These are phyloP conservation scores for Nidularia sp. DNA, from an alignment of 768 basidiomycete genomes.

Conservation along the genomic window DNA sequence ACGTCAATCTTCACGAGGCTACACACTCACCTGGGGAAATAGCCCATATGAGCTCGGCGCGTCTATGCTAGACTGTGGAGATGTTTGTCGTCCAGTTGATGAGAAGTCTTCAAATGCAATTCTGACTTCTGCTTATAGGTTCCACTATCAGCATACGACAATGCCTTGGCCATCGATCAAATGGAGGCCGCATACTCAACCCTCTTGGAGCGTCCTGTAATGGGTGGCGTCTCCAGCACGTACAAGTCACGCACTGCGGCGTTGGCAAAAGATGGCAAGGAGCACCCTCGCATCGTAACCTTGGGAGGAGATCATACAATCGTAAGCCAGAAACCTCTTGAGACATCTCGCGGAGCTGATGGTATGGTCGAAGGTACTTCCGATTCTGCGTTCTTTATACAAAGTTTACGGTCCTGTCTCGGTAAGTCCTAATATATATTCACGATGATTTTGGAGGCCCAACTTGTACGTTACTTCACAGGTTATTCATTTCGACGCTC, in stretches of 20 bases:
- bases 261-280: conserved; percentile 48
- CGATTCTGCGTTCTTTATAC: conserved; percentile 63
- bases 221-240: background rate
- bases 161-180: conserved; percentile 59
- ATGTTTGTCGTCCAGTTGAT: conserved; percentile 30
- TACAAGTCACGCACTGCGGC: conserved; percentile 17
- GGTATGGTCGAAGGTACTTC: conserved; percentile 35
- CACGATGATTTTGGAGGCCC: background rate
- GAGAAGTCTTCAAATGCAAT: too few species aligned
- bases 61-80: conserved; percentile 62
- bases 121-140: conserved; percentile 8
- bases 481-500: conserved; percentile 63
- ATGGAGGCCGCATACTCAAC: conserved; percentile 65
- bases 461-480: background rate
- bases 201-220: conserved; percentile 40
- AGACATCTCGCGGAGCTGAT: too few species aligned
- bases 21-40: conserved; percentile 47
- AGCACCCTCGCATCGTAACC: conserved; percentile 62
- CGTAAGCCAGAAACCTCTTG: conserved; percentile 23
- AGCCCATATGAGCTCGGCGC: conserved; percentile 46
- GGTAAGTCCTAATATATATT: conserved; percentile 8
- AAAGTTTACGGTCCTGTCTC: conserved; percentile 64
- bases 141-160: conserved; percentile 47
- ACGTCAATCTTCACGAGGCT: conserved; percentile 42
- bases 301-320: conserved; percentile 75